Base-by-base conservation (phyloP, 1,284 basidiomycete genomes). In the Athelia sp. region DNA sequence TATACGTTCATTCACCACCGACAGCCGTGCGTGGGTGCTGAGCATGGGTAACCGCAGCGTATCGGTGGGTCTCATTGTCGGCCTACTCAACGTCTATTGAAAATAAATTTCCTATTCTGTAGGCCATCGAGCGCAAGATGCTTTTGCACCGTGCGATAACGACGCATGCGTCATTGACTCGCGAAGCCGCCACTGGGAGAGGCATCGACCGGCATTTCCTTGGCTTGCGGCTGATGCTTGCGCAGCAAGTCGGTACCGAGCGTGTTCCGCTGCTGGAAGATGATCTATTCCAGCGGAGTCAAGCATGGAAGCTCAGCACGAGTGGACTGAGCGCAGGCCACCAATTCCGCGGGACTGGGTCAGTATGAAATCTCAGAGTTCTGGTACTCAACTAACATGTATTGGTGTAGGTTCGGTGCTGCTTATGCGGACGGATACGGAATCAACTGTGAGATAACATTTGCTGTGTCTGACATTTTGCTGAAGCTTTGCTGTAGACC, bases 121-220 rank as follows among this genome's bases (percentile, higher is more conserved):
- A 84, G 82, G 54, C 65, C 22, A 56, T 63, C 26, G 64, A 60
- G 13, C 36, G 15, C 6, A n/a, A 40, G 76, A 59, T 67, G 4
- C 75, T 86, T 15, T 78, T 97, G 8, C 75, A 74, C 3, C 71
- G 73, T 19, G 94, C 96, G 1, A 76, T 92, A 32, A 74, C 78
- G 52, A 79, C 80, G 1, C 96, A 98, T 63, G 82, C 80, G 42
- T 67, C 69, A 1, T 82, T 91, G 46, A 93, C 92, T 4, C 84
- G 87, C 46, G 83, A 87, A 52, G 87, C 90, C 1, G 86, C 89
- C 29, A 83, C 82, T 0, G 96, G 96, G 13, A 81, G 82, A 53
- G 96, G 93, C 9, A 87, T 92, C 54, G 96, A 99, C 63, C 82
- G 96, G 19, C 95, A 98, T 67, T 74, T 98, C 26, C 84, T 97